Percentiles rank a stretch among this genome's conserved stretches.
phyloP scores from a whole-genome alignment of 2,329 filamentous ascomycete genomes.

The Colletotrichum sp. region DNA sequence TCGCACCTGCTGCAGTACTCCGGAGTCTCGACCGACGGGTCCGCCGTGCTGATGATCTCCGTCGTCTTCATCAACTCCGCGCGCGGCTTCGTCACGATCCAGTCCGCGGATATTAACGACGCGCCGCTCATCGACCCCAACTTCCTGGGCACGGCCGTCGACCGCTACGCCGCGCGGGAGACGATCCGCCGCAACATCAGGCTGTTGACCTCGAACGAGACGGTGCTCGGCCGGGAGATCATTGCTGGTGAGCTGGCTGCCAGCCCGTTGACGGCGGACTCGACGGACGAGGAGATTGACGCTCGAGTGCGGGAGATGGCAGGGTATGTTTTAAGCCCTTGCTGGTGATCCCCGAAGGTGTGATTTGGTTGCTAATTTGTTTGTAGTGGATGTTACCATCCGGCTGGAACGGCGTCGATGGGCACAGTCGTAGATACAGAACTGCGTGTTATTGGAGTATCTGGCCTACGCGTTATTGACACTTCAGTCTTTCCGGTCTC shows the following conservation, averaged over 20 bases:
- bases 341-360: conserved; percentile 20
- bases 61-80: conserved; percentile 26
- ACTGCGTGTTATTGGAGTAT: conserved; percentile 40
- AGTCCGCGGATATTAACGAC: conserved; percentile 21
- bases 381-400: conserved; percentile 29
- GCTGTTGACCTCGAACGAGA: not conserved
- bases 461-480: conserved; percentile 40
- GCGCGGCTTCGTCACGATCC: conserved; percentile 29
- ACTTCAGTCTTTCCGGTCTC: conserved; percentile 39
- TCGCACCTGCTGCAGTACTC: conserved; percentile 2
- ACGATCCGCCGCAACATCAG: conserved; percentile 27
- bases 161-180: conserved; percentile 32
- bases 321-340: conserved; percentile 24
- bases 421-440: conserved; percentile 35
- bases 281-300: conserved; percentile 34
- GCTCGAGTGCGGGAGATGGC: conserved; percentile 20
- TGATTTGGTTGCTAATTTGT: conserved; percentile 29
- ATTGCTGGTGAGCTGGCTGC: conserved; percentile 22
- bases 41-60: not conserved
- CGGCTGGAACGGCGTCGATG: conserved; percentile 36
- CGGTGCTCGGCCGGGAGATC: conserved; percentile 24
- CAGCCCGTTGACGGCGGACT: conserved; percentile 21
- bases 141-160: conserved; percentile 32
- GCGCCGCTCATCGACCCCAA: conserved; percentile 33
- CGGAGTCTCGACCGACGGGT: not conserved